A percentile compares a stretch with the other conserved stretches of the same genome.
These are phyloP conservation scores for Gynandropsis gynandra DNA, from an alignment of 345 rosid species.

Conservation along the genomic window DNA sequence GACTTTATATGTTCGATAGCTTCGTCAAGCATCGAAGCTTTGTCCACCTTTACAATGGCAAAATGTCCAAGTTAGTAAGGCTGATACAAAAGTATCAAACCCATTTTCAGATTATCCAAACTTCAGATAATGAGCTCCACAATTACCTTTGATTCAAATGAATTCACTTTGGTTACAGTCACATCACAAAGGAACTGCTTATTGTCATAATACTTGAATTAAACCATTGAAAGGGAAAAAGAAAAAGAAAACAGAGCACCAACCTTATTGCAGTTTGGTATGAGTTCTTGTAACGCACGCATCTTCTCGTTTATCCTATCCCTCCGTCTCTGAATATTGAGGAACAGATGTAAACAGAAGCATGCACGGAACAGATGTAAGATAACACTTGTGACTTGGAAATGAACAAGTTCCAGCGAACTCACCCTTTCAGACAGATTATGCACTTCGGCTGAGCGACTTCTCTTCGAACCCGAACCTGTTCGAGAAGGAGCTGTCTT, in stretches of 20 bases:
- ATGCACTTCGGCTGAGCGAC: slow-evolving; percentile 93
- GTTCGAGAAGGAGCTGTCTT: slow-evolving; percentile 37
- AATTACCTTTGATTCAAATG: no score
- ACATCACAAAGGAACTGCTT: no score
- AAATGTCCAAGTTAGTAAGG: slow-evolving; percentile 19
- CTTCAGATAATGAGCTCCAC: no score
- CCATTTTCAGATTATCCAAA: no score
- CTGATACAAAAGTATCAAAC: neutral
- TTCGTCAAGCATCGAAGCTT: slow-evolving; percentile 96
- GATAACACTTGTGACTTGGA: neutral
- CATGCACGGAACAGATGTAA: neutral
- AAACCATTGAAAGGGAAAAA: no score
- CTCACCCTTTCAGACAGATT: slow-evolving; percentile 93
- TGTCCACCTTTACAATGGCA: slow-evolving; percentile 64
- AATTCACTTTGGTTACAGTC: no score
- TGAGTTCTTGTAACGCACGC: slow-evolving; percentile 90
- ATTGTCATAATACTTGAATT: no score
- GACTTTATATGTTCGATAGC: slow-evolving; percentile 86
- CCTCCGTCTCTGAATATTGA: slow-evolving; percentile 56
- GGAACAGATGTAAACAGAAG: slow-evolving; percentile 17
- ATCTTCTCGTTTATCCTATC: slow-evolving; percentile 93
- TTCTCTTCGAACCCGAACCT: slow-evolving; percentile 57
- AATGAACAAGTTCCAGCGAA: neutral
- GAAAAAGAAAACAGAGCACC: no score
- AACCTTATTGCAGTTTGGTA: slow-evolving; percentile 92